Percentiles rank a stretch among this genome's conserved stretches.
Evolutionary conservation across 2,329 filamentous ascomycete genomes (phyloP).

Genomic region (Arthrobotrys sphaeroides): DNA sequence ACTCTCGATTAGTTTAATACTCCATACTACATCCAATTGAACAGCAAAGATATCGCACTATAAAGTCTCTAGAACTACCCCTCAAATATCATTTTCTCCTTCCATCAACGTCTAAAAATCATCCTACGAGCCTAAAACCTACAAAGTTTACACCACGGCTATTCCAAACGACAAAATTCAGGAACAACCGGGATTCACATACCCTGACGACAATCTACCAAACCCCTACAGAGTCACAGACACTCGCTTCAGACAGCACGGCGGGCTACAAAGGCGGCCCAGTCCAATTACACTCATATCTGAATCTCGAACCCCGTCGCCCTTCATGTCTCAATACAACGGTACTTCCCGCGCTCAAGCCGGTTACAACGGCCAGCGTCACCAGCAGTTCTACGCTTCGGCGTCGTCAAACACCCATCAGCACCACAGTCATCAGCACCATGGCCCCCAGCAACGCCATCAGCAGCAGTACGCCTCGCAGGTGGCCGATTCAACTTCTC

Average conservation of each 20-base stretch:
- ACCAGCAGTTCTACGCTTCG: background rate
- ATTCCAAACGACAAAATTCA: background rate
- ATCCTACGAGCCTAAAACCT: background rate
- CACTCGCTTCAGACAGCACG: constrained; percentile 7
- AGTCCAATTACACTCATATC: constrained; percentile 3
- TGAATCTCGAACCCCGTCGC: constrained; percentile 27
- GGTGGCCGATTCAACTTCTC: background rate
- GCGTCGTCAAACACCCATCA: background rate
- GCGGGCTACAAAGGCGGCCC: background rate
- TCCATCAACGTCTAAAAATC: background rate
- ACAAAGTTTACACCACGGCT: constrained; percentile 12
- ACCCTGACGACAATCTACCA: background rate
- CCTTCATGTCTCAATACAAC: constrained; percentile 28
- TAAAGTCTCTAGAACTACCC: no score
- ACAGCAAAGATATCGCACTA: no score
- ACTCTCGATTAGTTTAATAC: no score
- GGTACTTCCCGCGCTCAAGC: background rate
- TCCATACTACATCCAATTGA: no score
- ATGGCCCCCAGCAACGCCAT: background rate
- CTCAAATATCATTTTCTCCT: background rate
- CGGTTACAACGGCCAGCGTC: background rate
- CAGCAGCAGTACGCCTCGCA: background rate
- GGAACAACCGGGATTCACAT: constrained; percentile 15
- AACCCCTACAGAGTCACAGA: background rate
- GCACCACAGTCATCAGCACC: background rate